A percentile compares a stretch with the other conserved stretches of the same genome.
phyloP scores from a whole-genome alignment of 1,284 basidiomycete genomes.

The Rhodotorula sp. region DNA sequence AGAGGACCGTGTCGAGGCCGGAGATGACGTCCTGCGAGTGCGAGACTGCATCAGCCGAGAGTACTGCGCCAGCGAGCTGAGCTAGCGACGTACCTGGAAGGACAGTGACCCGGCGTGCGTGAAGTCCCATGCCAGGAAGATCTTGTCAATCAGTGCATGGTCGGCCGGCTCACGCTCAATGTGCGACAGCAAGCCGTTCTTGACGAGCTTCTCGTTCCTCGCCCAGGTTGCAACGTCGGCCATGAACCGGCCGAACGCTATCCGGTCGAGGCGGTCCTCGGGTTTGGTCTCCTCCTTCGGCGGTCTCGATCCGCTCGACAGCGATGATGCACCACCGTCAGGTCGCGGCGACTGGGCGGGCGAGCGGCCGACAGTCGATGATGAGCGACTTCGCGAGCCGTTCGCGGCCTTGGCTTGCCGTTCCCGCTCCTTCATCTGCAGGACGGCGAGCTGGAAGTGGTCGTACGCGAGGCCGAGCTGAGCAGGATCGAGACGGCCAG shows the following conservation, averaged over 20 bases:
- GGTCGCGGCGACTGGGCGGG: slow-evolving; percentile 11
- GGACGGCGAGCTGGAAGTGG: slow-evolving; percentile 57
- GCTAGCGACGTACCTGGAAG: slow-evolving; percentile 62
- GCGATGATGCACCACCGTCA: slow-evolving; percentile 1
- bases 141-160: slow-evolving; percentile 68
- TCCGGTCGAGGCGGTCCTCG: slow-evolving; percentile 82
- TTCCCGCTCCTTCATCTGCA: slow-evolving; percentile 38
- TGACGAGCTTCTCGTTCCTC: slow-evolving; percentile 86
- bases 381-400: slow-evolving; percentile 3
- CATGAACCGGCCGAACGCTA: slow-evolving; percentile 85
- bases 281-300: slow-evolving; percentile 49
- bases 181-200: slow-evolving; percentile 81
- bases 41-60: not conserved
- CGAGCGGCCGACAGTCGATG: not conserved
- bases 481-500: slow-evolving; percentile 82
- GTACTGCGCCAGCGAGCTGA: not conserved
- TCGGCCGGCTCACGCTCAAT: slow-evolving; percentile 74
- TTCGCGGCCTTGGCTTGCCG: not conserved
- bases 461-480: slow-evolving; percentile 88
- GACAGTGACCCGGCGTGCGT: slow-evolving; percentile 76
- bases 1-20: slow-evolving; percentile 88
- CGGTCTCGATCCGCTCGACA: slow-evolving; percentile 1
- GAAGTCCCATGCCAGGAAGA: slow-evolving; percentile 89
- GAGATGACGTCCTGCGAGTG: slow-evolving; percentile 75
- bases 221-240: slow-evolving; percentile 96